phyloP scores from a whole-genome alignment of 73 alveolate species.

The Paramecium caudatum region DNA sequence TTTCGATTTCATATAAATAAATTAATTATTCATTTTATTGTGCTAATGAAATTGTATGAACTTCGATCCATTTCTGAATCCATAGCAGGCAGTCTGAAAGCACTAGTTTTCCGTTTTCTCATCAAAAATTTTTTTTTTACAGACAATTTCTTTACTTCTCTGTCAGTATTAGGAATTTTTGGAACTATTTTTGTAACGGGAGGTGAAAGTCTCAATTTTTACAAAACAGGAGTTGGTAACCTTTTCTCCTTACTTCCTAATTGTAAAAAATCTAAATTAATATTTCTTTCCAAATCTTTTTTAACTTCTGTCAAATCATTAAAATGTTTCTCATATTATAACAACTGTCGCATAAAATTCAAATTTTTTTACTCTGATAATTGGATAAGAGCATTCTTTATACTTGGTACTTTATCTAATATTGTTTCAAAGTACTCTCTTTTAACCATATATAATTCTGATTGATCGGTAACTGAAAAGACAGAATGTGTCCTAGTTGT shows the following conservation, averaged over 20 bases:
- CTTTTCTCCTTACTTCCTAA: not conserved
- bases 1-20: conserved; percentile 49
- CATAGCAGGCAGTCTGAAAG: not conserved
- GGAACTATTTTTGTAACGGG: not conserved
- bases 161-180: not conserved
- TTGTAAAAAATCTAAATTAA: not conserved
- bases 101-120: conserved; percentile 7
- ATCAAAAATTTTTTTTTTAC: not conserved
- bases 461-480: conserved; percentile 43
- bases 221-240: not conserved
- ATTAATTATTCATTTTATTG: conserved; percentile 6
- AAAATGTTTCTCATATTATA: conserved; percentile 11
- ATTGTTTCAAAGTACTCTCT: conserved; percentile 6
- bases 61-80: conserved; percentile 13
- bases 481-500: conserved; percentile 20
- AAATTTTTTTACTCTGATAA: not conserved
- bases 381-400: not conserved
- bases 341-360: not conserved
- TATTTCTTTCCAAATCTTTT: conserved; percentile 36
- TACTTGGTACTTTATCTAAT: conserved; percentile 1
- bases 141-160: not conserved
- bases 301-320: conserved; percentile 59
- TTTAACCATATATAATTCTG: conserved; percentile 29
- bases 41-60: not conserved
- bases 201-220: not conserved